phyloP scores from a whole-genome alignment of 2,329 filamentous ascomycete species.

The Hyphodiscus sp. region DNA sequence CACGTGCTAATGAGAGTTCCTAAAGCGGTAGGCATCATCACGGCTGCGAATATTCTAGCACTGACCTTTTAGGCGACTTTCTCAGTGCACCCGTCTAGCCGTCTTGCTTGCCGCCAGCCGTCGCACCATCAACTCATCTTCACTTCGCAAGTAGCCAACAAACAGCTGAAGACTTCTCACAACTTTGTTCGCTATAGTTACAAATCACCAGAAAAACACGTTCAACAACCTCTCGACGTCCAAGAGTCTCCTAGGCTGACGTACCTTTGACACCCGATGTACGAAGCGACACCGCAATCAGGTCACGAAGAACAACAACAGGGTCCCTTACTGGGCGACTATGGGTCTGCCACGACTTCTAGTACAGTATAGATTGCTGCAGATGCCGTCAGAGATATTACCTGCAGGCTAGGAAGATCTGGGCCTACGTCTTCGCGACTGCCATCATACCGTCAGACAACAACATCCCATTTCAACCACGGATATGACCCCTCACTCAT shows the following conservation, averaged over 20 bases:
- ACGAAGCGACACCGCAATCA: neutral
- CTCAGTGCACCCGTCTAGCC: too few species aligned
- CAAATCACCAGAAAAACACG: neutral
- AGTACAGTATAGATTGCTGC: neutral
- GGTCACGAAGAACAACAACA: neutral
- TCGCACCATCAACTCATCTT: too few species aligned
- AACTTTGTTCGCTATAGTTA: neutral
- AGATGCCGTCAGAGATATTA: neutral
- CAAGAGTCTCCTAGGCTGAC: neutral
- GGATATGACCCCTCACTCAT: neutral
- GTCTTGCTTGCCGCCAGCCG: too few species aligned
- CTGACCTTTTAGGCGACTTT: too few species aligned
- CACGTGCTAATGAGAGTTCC: too few species aligned
- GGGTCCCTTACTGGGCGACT: neutral
- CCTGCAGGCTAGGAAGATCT: neutral
- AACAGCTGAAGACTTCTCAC: neutral
- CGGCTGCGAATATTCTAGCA: too few species aligned
- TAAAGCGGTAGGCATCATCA: too few species aligned
- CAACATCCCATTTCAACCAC: neutral
- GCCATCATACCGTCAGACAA: neutral
- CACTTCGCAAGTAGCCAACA: neutral
- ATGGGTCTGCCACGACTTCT: neutral
- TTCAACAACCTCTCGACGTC: neutral
- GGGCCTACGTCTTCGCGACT: neutral
- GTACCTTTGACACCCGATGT: neutral